Base-by-base conservation (phyloP, 768 basidiomycete genomes). In the Pisolithus albus region DNA sequence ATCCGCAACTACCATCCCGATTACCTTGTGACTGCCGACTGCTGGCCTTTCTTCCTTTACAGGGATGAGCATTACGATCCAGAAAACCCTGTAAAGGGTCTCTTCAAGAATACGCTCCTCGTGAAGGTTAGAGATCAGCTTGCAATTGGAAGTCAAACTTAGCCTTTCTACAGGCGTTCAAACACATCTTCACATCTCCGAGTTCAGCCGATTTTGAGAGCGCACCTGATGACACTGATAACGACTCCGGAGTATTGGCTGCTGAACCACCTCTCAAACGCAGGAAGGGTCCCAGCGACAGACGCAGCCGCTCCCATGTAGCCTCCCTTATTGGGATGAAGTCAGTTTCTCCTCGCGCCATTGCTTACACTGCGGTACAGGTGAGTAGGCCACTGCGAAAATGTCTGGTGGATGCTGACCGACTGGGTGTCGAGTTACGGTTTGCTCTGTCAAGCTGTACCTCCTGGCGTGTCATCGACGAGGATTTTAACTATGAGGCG, bases 301-400 rank as follows among this genome's bases (percentile, higher is more conserved):
- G 37, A 10, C 47, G 51, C 9, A 56, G 58, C 1, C 38, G 44
- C 9, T 38, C 55, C 24, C 37, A 57, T 23, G 38, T 58, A 7
- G 56, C 51, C 1, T 7, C 24, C 0, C 32, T 57, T 1, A n/a
- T 55, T n/a, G 51, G 47, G 11, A 52, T 58, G 53, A 26, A 28
- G 5, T 30, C 51, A 5, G 54, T 62, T 4, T 51, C 54, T 1
- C 60, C 62, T 6, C 46, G 53, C 7, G 52, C 49, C 10, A 57
- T 65, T 21, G 62, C 62, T 4, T 65, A 65, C 40, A 53, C 56
- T 4, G 59, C 58, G 19, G 61, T 63, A 2, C 61, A 65, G 46
- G 65, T 64, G 38, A 9, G 48, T 59, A 15, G 13, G 13, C 13
- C 32, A 15, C 32, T 34, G 32, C 13, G 3, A 34, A 34, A 6